Percentiles rank a stretch among this genome's conserved stretches.
These are phyloP conservation scores for Boletus holoroseus DNA, from an alignment of 1,284 basidiomycete genomes.

Conservation along the genomic window DNA sequence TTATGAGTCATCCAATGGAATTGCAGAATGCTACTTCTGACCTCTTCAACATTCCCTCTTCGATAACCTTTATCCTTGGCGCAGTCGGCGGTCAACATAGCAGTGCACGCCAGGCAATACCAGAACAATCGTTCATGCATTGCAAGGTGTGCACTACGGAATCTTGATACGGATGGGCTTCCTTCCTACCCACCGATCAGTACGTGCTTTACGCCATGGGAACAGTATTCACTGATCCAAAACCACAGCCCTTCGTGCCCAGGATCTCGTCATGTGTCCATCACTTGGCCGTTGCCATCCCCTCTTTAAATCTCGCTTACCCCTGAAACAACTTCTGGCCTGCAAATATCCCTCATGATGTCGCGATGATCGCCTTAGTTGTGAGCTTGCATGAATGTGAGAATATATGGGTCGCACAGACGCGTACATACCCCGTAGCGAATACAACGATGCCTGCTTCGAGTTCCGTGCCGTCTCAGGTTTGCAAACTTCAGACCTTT, in stretches of 20 bases:
- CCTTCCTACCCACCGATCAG: slow-evolving; percentile 25
- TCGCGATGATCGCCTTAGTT: slow-evolving; percentile 31
- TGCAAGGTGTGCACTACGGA: slow-evolving; percentile 55
- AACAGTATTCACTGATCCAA: slow-evolving; percentile 42
- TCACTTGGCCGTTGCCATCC: slow-evolving; percentile 53
- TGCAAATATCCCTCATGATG: slow-evolving; percentile 43
- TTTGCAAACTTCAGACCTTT: slow-evolving; percentile 33
- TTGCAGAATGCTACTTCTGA: not conserved
- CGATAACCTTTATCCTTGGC: slow-evolving; percentile 49
- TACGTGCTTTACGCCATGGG: not conserved
- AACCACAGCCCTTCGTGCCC: slow-evolving; percentile 53
- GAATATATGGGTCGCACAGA: slow-evolving; percentile 7
- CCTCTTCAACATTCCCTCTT: slow-evolving; percentile 2
- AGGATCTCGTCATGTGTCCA: slow-evolving; percentile 45
- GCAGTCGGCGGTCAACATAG: not conserved
- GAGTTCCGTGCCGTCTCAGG: slow-evolving; percentile 38
- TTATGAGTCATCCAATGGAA: not conserved
- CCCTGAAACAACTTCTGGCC: slow-evolving; percentile 43
- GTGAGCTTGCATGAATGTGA: not conserved
- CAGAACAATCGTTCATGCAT: slow-evolving; percentile 42
- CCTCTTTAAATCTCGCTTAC: slow-evolving; percentile 53
- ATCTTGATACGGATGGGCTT: slow-evolving; percentile 49
- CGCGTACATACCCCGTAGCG: slow-evolving; percentile 44
- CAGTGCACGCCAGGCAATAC: not conserved
- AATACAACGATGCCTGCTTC: slow-evolving; percentile 49